phyloP scores from a whole-genome alignment of 176 grass and related monocot genomes.

The Hsuehochloa calcarea region DNA sequence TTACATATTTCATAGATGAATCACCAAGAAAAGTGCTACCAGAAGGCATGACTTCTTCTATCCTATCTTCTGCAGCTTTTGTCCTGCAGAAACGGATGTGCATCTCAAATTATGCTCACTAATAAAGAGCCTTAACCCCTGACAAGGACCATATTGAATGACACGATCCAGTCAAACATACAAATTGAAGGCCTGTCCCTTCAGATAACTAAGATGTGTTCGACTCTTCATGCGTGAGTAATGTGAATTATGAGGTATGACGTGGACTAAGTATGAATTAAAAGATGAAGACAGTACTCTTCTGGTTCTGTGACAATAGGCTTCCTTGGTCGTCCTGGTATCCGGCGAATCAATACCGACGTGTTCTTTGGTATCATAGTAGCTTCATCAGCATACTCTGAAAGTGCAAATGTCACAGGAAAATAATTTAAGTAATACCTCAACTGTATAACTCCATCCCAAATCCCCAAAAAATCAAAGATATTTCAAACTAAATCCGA shows the following conservation, averaged over 20 bases:
- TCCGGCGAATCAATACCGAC: constrained; percentile 91
- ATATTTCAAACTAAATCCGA: neutral
- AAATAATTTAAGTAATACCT: constrained; percentile 46
- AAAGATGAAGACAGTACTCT: constrained; percentile 77
- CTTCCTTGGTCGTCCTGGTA: constrained; percentile 84
- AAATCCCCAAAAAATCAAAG: neutral
- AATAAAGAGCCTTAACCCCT: constrained; percentile 15
- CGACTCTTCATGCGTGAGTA: constrained; percentile 15
- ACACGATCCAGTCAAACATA: constrained; percentile 29
- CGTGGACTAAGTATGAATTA: constrained; percentile 38
- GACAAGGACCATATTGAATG: neutral
- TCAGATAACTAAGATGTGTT: constrained; percentile 14
- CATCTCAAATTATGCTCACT: constrained; percentile 20
- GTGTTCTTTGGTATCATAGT: constrained; percentile 98
- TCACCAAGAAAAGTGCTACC: constrained; percentile 52
- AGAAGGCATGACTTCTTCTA: constrained; percentile 51
- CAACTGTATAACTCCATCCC: constrained; percentile 15
- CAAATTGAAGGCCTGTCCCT: constrained; percentile 3
- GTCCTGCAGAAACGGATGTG: constrained; percentile 52
- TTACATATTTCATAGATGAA: constrained; percentile 85
- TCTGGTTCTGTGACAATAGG: constrained; percentile 73
- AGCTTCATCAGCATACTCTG: constrained; percentile 96
- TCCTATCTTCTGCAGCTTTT: constrained; percentile 63
- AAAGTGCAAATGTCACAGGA: constrained; percentile 49
- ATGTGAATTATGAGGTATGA: constrained; percentile 32